These are phyloP conservation scores for Cladosporium sp. DNA, from an alignment of 2,329 filamentous ascomycete species.

Conservation along the genomic window DNA sequence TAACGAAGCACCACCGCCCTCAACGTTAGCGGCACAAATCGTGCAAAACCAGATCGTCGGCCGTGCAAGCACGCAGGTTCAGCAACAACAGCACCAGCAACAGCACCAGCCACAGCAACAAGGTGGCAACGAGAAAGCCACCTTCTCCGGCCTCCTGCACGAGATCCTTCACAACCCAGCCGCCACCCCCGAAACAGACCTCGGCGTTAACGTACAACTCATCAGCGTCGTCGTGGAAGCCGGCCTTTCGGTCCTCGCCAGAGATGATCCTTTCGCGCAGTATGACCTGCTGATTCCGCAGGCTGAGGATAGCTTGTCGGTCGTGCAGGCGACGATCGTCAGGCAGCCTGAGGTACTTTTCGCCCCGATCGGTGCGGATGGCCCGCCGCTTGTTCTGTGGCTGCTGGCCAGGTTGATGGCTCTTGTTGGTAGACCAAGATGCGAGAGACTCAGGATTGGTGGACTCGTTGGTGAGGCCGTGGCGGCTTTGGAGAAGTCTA, in stretches of 20 bases:
- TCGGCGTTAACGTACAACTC: constrained; percentile 77
- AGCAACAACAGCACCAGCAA: too few species aligned
- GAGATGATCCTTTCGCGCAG: constrained; percentile 65
- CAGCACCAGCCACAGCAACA: constrained; percentile 40
- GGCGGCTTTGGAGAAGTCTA: constrained; percentile 31
- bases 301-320: constrained; percentile 69
- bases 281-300: constrained; percentile 54
- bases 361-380: constrained; percentile 28
- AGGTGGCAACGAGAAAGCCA: constrained; percentile 52
- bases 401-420: constrained; percentile 51
- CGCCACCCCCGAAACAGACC: constrained; percentile 56
- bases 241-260: constrained; percentile 65
- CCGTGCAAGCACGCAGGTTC: constrained; percentile 58
- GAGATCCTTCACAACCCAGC: constrained; percentile 50
- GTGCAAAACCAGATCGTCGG: constrained; percentile 63
- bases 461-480: constrained; percentile 37
- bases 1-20: constrained; percentile 52
- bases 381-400: constrained; percentile 51
- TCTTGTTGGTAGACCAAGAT: constrained; percentile 40
- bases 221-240: constrained; percentile 80
- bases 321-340: constrained; percentile 69
- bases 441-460: constrained; percentile 38
- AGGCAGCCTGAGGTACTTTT: constrained; percentile 69
- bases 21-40: constrained; percentile 82
- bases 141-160: constrained; percentile 70